These are phyloP conservation scores for Exophiala sp. DNA, from an alignment of 2,329 filamentous ascomycete species.

Conservation along the genomic window DNA sequence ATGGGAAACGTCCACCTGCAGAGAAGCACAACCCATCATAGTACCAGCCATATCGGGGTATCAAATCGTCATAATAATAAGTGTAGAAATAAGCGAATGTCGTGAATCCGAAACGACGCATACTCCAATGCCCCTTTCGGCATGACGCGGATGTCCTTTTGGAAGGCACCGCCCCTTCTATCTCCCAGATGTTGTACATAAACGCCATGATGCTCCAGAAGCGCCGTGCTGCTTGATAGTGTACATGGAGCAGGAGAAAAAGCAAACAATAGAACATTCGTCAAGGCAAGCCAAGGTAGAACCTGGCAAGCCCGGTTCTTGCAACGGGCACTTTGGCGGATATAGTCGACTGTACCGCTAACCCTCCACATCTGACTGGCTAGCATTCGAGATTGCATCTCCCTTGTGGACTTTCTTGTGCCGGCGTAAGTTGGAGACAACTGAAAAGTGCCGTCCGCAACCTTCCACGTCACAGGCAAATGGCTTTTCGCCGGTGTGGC, in stretches of 20 bases:
- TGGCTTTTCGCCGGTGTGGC: constrained; percentile 95
- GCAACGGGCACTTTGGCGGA: neutral
- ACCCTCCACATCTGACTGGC: constrained; percentile 28
- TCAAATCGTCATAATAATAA: constrained; percentile 21
- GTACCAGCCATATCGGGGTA: constrained; percentile 19
- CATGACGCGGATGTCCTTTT: constrained; percentile 7
- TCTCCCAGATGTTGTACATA: constrained; percentile 18
- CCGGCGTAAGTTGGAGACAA: constrained; percentile 88
- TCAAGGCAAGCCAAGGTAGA: constrained; percentile 2
- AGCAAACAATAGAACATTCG: constrained; percentile 6
- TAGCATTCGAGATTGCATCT: constrained; percentile 24
- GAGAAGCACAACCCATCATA: constrained; percentile 11
- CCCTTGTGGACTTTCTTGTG: constrained; percentile 96
- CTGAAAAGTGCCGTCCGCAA: constrained; percentile 92
- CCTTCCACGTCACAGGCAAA: constrained; percentile 92
- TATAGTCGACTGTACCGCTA: constrained; percentile 3
- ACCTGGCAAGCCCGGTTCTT: no score
- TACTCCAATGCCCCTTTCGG: constrained; percentile 1
- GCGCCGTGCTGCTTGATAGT: constrained; percentile 9
- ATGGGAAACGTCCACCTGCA: constrained; percentile 4
- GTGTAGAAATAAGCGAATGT: constrained; percentile 16
- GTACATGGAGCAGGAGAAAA: constrained; percentile 17
- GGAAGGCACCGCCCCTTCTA: constrained; percentile 9
- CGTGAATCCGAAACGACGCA: constrained; percentile 14
- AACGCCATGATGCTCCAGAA: constrained; percentile 5